Evolutionary conservation across 768 basidiomycete genomes (phyloP).

Genomic region (Suillus lakei): DNA sequence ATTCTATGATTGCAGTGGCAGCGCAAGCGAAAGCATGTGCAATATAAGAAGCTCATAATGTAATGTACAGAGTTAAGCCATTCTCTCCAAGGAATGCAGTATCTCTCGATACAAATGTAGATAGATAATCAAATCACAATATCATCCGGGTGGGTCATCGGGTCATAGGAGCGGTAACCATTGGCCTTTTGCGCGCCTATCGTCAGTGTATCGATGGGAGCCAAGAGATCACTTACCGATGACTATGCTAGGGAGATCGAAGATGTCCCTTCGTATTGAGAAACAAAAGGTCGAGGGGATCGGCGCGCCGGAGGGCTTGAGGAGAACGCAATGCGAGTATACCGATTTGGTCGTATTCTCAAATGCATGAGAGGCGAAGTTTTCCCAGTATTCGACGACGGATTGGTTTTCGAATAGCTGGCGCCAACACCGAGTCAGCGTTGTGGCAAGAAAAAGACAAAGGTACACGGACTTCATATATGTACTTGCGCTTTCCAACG

Average conservation of each 20-base stretch:
- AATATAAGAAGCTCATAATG: constrained; percentile 14
- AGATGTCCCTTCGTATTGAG: constrained; percentile 91
- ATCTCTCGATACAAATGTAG: constrained; percentile 17
- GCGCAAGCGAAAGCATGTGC: constrained; percentile 13
- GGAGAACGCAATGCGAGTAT: constrained; percentile 88
- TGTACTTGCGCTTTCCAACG: constrained; percentile 55
- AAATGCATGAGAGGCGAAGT: constrained; percentile 95
- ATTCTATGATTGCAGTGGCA: not conserved
- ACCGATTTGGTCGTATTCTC: constrained; percentile 97
- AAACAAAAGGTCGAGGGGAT: constrained; percentile 96
- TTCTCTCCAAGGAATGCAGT: constrained; percentile 11
- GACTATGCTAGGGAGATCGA: constrained; percentile 87
- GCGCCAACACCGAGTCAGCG: not conserved
- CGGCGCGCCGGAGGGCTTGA: constrained; percentile 83
- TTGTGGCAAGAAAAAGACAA: constrained; percentile 20
- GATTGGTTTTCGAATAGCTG: constrained; percentile 96
- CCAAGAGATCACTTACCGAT: constrained; percentile 60
- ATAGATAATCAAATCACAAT: constrained; percentile 7
- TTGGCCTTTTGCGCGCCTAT: constrained; percentile 59
- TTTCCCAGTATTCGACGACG: constrained; percentile 95
- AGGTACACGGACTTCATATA: constrained; percentile 43
- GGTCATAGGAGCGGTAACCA: constrained; percentile 80
- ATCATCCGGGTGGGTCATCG: constrained; percentile 9
- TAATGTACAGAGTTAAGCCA: constrained; percentile 18
- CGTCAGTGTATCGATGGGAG: constrained; percentile 8